A percentile compares a stretch with the other conserved stretches of the same genome.
These are phyloP conservation scores for Neospermospora avenae DNA, from an alignment of 2,329 filamentous ascomycete species.

Conservation along the genomic window DNA sequence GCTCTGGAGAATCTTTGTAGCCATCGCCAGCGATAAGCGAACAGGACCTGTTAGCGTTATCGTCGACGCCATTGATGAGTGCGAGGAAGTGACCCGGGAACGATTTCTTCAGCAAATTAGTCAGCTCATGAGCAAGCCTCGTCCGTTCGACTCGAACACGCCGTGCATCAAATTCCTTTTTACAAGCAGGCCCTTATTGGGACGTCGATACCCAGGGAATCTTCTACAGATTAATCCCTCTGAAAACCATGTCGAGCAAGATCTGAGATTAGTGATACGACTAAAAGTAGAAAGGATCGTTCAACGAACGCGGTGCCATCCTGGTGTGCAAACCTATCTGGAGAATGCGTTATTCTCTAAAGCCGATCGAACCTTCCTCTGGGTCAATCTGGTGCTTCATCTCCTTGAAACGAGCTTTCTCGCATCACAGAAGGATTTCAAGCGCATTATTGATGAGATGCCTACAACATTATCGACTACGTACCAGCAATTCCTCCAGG, in stretches of 20 bases:
- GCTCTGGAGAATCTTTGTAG: constrained; percentile 38
- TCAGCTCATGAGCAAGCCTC: constrained; percentile 20
- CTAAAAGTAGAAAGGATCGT: constrained; percentile 35
- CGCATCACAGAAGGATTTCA: constrained; percentile 29
- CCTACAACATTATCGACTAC: constrained; percentile 33
- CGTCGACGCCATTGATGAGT: constrained; percentile 41
- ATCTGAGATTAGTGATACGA: constrained; percentile 36
- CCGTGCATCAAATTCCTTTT: constrained; percentile 36
- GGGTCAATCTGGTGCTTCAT: constrained; percentile 39
- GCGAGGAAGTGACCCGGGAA: constrained; percentile 32
- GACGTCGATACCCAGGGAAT: constrained; percentile 8
- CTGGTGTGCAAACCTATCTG: constrained; percentile 31
- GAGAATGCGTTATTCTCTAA: constrained; percentile 33
- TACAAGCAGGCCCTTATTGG: constrained; percentile 27
- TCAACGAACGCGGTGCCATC: constrained; percentile 25
- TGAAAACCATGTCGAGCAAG: constrained; percentile 25
- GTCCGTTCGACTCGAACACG: constrained; percentile 12
- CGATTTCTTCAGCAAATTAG: constrained; percentile 31
- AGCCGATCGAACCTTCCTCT: constrained; percentile 39
- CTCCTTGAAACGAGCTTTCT: constrained; percentile 33
- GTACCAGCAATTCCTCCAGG: constrained; percentile 34
- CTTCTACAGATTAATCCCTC: constrained; percentile 30
- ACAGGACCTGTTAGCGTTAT: constrained; percentile 34
- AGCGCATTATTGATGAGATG: constrained; percentile 35
- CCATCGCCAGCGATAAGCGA: constrained; percentile 34